phyloP scores from a whole-genome alignment of 2,329 filamentous ascomycete genomes.

The Gnomoniopsis sp. region DNA sequence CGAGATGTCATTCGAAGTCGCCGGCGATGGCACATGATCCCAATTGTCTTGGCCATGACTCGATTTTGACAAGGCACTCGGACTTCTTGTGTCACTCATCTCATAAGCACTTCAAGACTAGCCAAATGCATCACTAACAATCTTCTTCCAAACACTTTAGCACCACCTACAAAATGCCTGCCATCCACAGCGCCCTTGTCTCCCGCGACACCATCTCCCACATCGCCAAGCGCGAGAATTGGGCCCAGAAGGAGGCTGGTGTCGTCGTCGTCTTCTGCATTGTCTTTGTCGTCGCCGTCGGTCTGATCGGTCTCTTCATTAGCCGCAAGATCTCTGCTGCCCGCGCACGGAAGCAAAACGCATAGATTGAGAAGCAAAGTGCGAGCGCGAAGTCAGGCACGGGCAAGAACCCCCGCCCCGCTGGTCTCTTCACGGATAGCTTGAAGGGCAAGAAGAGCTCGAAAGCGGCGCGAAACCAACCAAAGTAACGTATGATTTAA shows the following conservation, averaged over 20 bases:
- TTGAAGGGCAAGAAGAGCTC: background rate
- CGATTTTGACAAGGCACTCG: background rate
- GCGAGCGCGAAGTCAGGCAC: background rate
- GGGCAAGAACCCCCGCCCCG: background rate
- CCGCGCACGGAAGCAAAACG: constrained; percentile 18
- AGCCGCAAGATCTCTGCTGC: constrained; percentile 30
- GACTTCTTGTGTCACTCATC: background rate
- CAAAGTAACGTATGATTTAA: constrained; percentile 12
- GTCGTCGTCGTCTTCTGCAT: constrained; percentile 62
- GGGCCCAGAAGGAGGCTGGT: constrained; percentile 53
- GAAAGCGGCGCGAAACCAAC: background rate
- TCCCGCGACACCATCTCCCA: constrained; percentile 32
- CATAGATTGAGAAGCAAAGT: background rate
- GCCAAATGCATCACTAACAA: background rate
- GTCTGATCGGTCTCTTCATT: constrained; percentile 47
- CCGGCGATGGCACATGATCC: no score
- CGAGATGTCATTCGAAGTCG: background rate
- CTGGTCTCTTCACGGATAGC: background rate
- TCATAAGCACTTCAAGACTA: background rate
- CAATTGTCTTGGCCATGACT: background rate
- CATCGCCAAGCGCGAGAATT: constrained; percentile 56
- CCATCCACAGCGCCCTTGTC: constrained; percentile 29
- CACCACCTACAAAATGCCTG: constrained; percentile 29
- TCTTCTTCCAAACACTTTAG: background rate
- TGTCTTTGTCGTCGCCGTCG: constrained; percentile 50